Evolutionary conservation across 2,329 filamentous ascomycete species (phyloP), one percentile per base, ranked within the genome.

Genomic region (Cladosporium velox): DNA sequence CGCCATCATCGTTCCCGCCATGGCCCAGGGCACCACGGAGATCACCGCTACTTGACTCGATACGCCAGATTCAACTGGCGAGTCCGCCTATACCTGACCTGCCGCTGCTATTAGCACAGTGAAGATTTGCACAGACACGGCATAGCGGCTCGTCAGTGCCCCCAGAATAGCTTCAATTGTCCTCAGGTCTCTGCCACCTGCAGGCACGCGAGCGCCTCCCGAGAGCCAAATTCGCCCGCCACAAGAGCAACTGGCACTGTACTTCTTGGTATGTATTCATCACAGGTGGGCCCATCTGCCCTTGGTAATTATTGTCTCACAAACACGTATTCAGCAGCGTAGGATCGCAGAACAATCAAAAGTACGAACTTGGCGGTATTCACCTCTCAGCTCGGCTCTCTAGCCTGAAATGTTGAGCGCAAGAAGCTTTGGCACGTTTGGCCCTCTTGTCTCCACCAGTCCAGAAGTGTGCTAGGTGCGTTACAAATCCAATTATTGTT

Each of bases 41-140:
- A 63, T 63, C 60, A 28, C 49, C 21, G 21, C 34, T 24, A 58
- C 24, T 49, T 63, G 44, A 49, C 24, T 55, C 32, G 61, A 32
- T 57, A 52, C 26, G 35, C 51, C 51, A 38, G 35, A 44, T 64
- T 24, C 28, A 24, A 32, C 55, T 55, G 61, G 35, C 35, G 30
- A 55, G 52, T 55, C 38, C 52, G 52, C 52, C 32, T 55, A 32
- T 55, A 55, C 26, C 49, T 34, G 28, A 14, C 52, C 30, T 34
- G 28, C 52, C 52, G 28, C 28, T 55, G 28, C 52, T 55, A 41
- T 58, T 41, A 28, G 34, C 34, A 41, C 21, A 58, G 55, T 58
- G 34, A 32, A 58, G 34, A 18, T 58, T 58, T 41, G 55, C 54
- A 57, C 54, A 35, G 32, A 57, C 54, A 32, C 51, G 52, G 30